These are phyloP conservation scores for Laguncularia racemosa DNA, from an alignment of 345 rosid genomes.

Conservation along the genomic window DNA sequence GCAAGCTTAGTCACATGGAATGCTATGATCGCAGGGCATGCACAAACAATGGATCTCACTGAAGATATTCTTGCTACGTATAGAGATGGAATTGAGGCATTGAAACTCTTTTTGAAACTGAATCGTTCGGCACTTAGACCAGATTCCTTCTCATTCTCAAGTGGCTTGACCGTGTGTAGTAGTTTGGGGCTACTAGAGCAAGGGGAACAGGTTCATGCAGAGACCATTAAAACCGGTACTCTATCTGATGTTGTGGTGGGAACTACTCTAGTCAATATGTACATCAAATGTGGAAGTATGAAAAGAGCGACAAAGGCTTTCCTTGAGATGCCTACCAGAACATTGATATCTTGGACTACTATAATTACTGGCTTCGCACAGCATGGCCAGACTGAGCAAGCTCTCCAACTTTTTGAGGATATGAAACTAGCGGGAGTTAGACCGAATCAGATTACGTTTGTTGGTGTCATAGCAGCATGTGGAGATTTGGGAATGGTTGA, in stretches of 20 bases:
- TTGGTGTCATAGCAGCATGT: slow-evolving; percentile 54
- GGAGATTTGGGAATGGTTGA: slow-evolving; percentile 38
- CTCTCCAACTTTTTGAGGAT: slow-evolving; percentile 53
- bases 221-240: slow-evolving; percentile 33
- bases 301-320: slow-evolving; percentile 39
- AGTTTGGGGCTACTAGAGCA: slow-evolving; percentile 32
- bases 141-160: slow-evolving; percentile 47
- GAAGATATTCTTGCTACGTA: slow-evolving; percentile 29
- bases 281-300: slow-evolving; percentile 48
- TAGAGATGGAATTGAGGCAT: slow-evolving; percentile 35
- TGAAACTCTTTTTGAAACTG: slow-evolving; percentile 26
- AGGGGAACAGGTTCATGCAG: slow-evolving; percentile 56
- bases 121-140: slow-evolving; percentile 29
- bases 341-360: slow-evolving; percentile 51
- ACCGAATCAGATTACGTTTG: slow-evolving; percentile 53
- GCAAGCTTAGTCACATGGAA: slow-evolving; percentile 50
- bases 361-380: slow-evolving; percentile 44
- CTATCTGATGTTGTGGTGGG: slow-evolving; percentile 39
- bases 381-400: slow-evolving; percentile 34
- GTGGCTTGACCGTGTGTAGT: slow-evolving; percentile 38
- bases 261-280: slow-evolving; percentile 52
- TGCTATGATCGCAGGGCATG: slow-evolving; percentile 51
- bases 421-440: slow-evolving; percentile 39
- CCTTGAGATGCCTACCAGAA: slow-evolving; percentile 41
- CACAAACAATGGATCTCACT: slow-evolving; percentile 37